A percentile compares a stretch with the other conserved stretches of the same genome.
Conservation (phyloP, 2,329 filamentous ascomycete species). For the Ampelomyces quisqualis region DNA sequence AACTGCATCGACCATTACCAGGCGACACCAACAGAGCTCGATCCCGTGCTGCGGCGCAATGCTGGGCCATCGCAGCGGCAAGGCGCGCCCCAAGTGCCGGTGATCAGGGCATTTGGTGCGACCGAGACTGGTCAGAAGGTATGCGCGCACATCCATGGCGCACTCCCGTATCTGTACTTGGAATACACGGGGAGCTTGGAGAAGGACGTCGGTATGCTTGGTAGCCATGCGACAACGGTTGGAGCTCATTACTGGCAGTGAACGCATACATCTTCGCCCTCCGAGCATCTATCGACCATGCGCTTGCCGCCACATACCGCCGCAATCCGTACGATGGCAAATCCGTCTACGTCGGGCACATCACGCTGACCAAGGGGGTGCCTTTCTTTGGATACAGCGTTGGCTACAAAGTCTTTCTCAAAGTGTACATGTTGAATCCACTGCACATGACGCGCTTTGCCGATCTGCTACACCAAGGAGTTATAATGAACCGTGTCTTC, state of each 20-base stretch:
- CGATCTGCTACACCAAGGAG: constrained; percentile 84
- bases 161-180: constrained; percentile 93
- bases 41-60: constrained; percentile 73
- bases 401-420: constrained; percentile 86
- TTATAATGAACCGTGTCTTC: constrained; percentile 77
- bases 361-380: constrained; percentile 87
- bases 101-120: constrained; percentile 87
- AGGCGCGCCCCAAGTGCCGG: constrained; percentile 72
- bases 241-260: constrained; percentile 53
- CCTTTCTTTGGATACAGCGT: constrained; percentile 97
- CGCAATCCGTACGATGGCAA: constrained; percentile 70
- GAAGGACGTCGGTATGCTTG: constrained; percentile 63
- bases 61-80: constrained; percentile 57
- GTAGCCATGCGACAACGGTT: not conserved
- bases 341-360: constrained; percentile 78
- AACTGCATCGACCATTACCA: constrained; percentile 98
- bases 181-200: constrained; percentile 73
- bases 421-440: constrained; percentile 92
- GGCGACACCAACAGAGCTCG: constrained; percentile 72
- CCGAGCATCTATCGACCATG: constrained; percentile 87
- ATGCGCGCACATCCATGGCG: constrained; percentile 92
- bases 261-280: constrained; percentile 73
- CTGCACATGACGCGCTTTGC: constrained; percentile 81
- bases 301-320: constrained; percentile 80
- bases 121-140: constrained; percentile 95